Evolutionary conservation across 192 early-diverging fungal species (phyloP).

Genomic region (Ambispora gerdemannii): DNA sequence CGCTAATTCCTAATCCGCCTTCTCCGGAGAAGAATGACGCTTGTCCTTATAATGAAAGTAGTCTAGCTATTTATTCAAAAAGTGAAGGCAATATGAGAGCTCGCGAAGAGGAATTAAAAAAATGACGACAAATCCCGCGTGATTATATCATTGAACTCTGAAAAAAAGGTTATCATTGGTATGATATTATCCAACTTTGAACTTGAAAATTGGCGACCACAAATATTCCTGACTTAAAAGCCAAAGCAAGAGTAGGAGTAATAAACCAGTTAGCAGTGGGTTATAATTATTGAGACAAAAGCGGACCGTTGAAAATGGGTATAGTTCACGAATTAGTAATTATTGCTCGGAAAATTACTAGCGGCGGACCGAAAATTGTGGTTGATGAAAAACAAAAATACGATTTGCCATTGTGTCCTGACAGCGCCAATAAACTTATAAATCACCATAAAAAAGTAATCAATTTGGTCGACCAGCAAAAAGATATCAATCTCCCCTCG

Average conservation of each 20-base stretch:
- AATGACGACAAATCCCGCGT: not conserved
- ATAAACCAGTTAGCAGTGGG: not conserved
- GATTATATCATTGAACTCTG: not conserved
- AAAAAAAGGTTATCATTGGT: constrained; percentile 12
- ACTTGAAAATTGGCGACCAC: not conserved
- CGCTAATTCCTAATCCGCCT: not conserved
- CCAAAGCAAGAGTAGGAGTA: not conserved
- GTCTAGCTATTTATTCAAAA: not conserved
- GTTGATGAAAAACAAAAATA: not conserved
- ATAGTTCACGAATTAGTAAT: not conserved
- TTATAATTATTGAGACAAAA: not conserved
- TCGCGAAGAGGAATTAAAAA: too few species aligned
- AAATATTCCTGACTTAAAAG: not conserved
- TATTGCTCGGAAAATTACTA: not conserved
- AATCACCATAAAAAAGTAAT: not conserved
- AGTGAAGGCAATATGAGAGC: not conserved
- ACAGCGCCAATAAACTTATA: not conserved
- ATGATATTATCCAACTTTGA: not conserved
- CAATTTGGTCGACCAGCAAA: not conserved
- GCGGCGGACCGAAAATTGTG: not conserved
- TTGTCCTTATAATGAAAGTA: constrained; percentile 2
- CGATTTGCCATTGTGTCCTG: not conserved
- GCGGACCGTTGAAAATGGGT: not conserved
- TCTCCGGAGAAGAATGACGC: not conserved
- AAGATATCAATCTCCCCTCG: not conserved